Percentiles rank a stretch among this genome's conserved stretches.
These are phyloP conservation scores for Lichtheimia ornata DNA, from an alignment of 371 early-diverging fungal genomes.

Conservation along the genomic window DNA sequence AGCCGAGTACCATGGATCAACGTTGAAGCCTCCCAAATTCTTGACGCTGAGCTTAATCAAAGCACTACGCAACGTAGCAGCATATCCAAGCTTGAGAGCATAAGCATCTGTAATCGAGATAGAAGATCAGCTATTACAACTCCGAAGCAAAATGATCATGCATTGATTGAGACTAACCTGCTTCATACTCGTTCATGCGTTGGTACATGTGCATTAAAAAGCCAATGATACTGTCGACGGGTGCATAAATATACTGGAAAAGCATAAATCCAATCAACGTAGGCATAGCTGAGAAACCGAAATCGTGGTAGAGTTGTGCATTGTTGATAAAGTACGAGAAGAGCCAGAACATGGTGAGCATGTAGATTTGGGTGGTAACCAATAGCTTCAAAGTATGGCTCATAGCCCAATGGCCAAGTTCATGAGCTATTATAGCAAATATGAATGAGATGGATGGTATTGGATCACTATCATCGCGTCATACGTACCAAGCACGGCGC, in stretches of 20 bases:
- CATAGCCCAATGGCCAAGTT: slow-evolving; percentile 97
- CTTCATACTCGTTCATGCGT: slow-evolving; percentile 92
- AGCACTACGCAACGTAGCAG: slow-evolving; percentile 72
- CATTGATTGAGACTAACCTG: slow-evolving; percentile 39
- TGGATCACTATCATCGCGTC: background rate
- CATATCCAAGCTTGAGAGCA: slow-evolving; percentile 89
- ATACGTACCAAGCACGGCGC: slow-evolving; percentile 82
- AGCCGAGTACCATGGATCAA: slow-evolving; percentile 91
- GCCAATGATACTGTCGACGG: slow-evolving; percentile 75
- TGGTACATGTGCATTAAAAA: slow-evolving; percentile 81
- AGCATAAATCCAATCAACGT: slow-evolving; percentile 86
- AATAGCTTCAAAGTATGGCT: slow-evolving; percentile 84
- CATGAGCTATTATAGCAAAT: slow-evolving; percentile 68
- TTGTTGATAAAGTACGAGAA: slow-evolving; percentile 80
- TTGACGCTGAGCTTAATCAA: slow-evolving; percentile 91
- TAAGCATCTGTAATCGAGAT: slow-evolving; percentile 69
- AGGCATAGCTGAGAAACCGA: slow-evolving; percentile 82
- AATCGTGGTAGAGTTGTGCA: slow-evolving; percentile 74
- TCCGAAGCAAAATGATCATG: background rate
- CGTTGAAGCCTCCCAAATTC: slow-evolving; percentile 89
- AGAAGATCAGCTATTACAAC: background rate
- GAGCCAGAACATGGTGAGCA: slow-evolving; percentile 81
- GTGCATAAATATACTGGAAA: slow-evolving; percentile 80
- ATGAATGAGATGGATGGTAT: slow-evolving; percentile 12
- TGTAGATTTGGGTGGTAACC: slow-evolving; percentile 72